A percentile compares a stretch with the other conserved stretches of the same genome.
Evolutionary conservation across 805 yeast genomes (phyloP).

Genomic region (Priceomyces castillae): DNA sequence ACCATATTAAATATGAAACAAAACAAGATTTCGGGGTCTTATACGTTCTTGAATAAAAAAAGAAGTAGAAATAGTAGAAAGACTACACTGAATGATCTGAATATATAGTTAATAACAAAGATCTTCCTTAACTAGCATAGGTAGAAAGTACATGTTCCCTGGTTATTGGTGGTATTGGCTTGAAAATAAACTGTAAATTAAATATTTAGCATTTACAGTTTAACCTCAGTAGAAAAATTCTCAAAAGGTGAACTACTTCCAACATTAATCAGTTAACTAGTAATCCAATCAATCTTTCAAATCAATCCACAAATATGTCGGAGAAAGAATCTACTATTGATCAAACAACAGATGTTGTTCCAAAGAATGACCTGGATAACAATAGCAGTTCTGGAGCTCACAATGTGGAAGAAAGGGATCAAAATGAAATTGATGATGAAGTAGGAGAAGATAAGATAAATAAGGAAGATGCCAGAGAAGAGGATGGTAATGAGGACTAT

Average conservation of each 20-base stretch:
- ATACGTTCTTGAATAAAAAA: too few species aligned
- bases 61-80: too few species aligned
- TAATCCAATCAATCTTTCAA: neutral
- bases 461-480: slow-evolving; percentile 4
- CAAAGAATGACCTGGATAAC: slow-evolving; percentile 7
- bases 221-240: slow-evolving; percentile 1
- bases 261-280: neutral
- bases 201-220: neutral
- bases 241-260: neutral
- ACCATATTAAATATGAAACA: too few species aligned
- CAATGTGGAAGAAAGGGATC: slow-evolving; percentile 16
- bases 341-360: slow-evolving; percentile 6
- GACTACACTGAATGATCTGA: too few species aligned
- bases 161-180: too few species aligned
- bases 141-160: too few species aligned
- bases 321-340: slow-evolving; percentile 8
- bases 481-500: neutral
- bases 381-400: slow-evolving; percentile 7
- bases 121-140: too few species aligned
- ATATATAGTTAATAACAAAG: too few species aligned
- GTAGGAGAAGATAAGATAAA: slow-evolving; percentile 11
- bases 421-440: slow-evolving; percentile 16
- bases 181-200: slow-evolving; percentile 1
- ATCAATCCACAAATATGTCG: slow-evolving; percentile 11
- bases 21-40: too few species aligned